Conservation (phyloP, 1,284 basidiomycete genomes). For the Trichosporon asahii region DNA sequence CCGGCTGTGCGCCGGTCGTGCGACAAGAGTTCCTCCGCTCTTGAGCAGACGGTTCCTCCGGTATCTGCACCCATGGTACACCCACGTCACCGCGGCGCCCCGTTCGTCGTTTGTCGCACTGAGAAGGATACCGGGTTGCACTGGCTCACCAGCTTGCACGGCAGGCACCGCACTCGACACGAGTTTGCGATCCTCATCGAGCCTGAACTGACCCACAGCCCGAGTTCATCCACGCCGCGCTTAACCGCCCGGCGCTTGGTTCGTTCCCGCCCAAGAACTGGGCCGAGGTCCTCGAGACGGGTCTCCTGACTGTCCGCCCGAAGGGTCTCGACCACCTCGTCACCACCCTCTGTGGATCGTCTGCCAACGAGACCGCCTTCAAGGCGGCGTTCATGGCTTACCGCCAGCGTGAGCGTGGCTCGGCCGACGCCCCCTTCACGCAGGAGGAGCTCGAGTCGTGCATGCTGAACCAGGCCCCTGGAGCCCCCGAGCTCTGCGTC, state of each 20-base stretch:
- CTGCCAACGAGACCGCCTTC: constrained; percentile 56
- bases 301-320: constrained; percentile 56
- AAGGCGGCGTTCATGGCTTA: constrained; percentile 57
- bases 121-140: neutral
- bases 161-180: neutral
- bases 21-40: neutral
- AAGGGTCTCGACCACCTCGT: constrained; percentile 55
- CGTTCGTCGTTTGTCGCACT: neutral
- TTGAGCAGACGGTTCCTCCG: neutral
- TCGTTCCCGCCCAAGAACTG: constrained; percentile 57
- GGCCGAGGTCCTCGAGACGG: constrained; percentile 53
- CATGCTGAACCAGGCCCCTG: constrained; percentile 57
- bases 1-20: neutral
- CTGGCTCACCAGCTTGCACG: neutral
- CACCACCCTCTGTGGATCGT: constrained; percentile 50
- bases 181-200: neutral
- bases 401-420: constrained; percentile 39
- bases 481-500: constrained; percentile 55
- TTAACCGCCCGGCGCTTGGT: constrained; percentile 58
- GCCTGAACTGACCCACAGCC: constrained; percentile 12
- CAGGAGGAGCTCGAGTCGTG: constrained; percentile 51
- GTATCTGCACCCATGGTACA: neutral
- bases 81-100: neutral
- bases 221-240: constrained; percentile 25
- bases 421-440: constrained; percentile 31